Percentiles rank a stretch among this genome's conserved stretches.
phyloP scores from a whole-genome alignment of 73 alveolate genomes.

The Paramecium pentaurelia region DNA sequence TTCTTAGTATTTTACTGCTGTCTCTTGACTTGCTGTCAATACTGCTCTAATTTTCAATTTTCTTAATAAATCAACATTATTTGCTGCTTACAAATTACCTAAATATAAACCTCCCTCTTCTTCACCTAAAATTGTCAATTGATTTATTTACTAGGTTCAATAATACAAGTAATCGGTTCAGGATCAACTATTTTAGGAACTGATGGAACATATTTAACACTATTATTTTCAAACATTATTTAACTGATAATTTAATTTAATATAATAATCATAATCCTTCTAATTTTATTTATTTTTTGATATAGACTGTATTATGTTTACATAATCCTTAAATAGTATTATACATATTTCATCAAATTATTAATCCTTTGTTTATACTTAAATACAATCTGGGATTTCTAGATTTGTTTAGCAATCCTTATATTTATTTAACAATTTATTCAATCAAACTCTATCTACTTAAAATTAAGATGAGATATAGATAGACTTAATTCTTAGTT shows the following conservation, averaged over 20 bases:
- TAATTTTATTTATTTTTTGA: background rate
- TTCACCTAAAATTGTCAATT: background rate
- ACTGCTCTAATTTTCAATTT: conserved; percentile 55
- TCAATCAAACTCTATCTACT: no score
- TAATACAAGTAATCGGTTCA: conserved; percentile 55
- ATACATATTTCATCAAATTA: no score
- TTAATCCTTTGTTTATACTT: no score
- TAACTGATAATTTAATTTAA: background rate
- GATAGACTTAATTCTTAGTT: background rate
- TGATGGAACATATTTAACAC: conserved; percentile 46
- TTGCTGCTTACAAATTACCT: conserved; percentile 60
- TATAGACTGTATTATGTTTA: background rate
- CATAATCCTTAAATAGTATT: no score
- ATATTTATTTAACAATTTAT: no score
- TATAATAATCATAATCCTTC: background rate
- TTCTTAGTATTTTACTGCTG: conserved; percentile 60
- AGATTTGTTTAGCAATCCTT: no score
- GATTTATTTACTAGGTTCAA: conserved; percentile 41
- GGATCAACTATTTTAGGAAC: conserved; percentile 62
- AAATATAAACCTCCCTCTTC: conserved; percentile 59
- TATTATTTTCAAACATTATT: background rate
- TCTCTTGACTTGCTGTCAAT: conserved; percentile 59
- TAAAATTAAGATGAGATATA: no score
- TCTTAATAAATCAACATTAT: conserved; percentile 35
- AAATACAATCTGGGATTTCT: no score